phyloP scores from a whole-genome alignment of 2,329 filamentous ascomycete species.

The Trichophyton mentagrophytes region DNA sequence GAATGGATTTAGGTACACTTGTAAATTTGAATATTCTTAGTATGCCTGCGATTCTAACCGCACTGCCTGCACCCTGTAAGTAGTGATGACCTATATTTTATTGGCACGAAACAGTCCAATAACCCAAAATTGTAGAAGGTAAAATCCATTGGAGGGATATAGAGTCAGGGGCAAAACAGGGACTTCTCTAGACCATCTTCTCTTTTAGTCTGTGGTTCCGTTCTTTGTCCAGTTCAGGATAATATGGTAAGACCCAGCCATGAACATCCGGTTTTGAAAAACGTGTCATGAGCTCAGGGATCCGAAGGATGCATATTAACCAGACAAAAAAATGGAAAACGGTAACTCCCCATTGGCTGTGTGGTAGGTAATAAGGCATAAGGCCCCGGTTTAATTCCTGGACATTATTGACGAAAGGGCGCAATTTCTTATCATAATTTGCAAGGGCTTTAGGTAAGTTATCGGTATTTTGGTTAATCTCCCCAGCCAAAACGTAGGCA shows the following conservation, averaged over 20 bases:
- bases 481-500: slow-evolving; percentile 47
- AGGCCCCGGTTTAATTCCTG: slow-evolving; percentile 14
- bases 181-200: background rate
- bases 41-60: no score
- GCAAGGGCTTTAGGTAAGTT: slow-evolving; percentile 13
- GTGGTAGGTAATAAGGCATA: slow-evolving; percentile 12
- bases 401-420: slow-evolving; percentile 17
- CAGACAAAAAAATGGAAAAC: slow-evolving; percentile 13
- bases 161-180: no score
- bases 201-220: background rate
- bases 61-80: no score
- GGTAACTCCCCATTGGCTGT: slow-evolving; percentile 15
- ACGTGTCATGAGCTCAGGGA: background rate
- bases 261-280: background rate
- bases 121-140: no score
- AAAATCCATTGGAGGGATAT: no score
- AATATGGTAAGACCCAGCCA: background rate
- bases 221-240: background rate
- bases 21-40: background rate
- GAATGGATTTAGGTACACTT: background rate
- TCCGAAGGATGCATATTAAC: slow-evolving; percentile 17
- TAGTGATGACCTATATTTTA: no score
- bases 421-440: slow-evolving; percentile 16
- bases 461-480: slow-evolving; percentile 19
- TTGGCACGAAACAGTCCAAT: no score